Percentiles rank a stretch among this genome's conserved stretches.
These are phyloP conservation scores for Candida anglica DNA, from an alignment of 805 yeast species.

Conservation along the genomic window DNA sequence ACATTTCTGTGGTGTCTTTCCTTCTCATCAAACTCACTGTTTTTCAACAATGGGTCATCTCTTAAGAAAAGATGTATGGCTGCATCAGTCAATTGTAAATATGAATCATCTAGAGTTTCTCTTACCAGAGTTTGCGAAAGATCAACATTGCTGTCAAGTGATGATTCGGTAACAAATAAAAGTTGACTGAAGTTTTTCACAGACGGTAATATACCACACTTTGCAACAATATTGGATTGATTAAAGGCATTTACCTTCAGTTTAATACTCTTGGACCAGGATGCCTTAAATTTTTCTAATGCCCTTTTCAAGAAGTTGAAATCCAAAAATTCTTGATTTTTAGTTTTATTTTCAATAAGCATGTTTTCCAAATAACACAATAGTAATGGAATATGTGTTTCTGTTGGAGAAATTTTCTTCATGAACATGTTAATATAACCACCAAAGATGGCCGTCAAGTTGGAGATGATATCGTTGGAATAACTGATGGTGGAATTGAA, in stretches of 20 bases:
- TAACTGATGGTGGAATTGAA: slow-evolving; percentile 37
- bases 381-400: slow-evolving; percentile 29
- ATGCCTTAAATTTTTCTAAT: slow-evolving; percentile 44
- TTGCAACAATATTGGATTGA: slow-evolving; percentile 31
- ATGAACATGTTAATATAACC: slow-evolving; percentile 30
- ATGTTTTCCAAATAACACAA: slow-evolving; percentile 25
- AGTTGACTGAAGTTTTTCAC: slow-evolving; percentile 32
- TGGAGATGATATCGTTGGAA: slow-evolving; percentile 43
- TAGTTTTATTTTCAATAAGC: slow-evolving; percentile 35
- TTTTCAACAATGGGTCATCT: slow-evolving; percentile 42
- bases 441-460: slow-evolving; percentile 47
- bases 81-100: slow-evolving; percentile 28
- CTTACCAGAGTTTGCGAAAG: slow-evolving; percentile 15
- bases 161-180: slow-evolving; percentile 28
- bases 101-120: slow-evolving; percentile 24
- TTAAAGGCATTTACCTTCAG: slow-evolving; percentile 43
- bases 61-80: slow-evolving; percentile 30
- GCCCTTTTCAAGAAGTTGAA: slow-evolving; percentile 48
- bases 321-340: slow-evolving; percentile 62
- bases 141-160: slow-evolving; percentile 20
- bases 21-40: slow-evolving; percentile 40
- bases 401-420: slow-evolving; percentile 34
- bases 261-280: slow-evolving; percentile 60
- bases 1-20: slow-evolving; percentile 39
- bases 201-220: slow-evolving; percentile 31